Evolutionary conservation across 1,139 yeast genomes (phyloP), one percentile per base, ranked within the genome.

Genomic region (Nakaseomyces delphensis): DNA sequence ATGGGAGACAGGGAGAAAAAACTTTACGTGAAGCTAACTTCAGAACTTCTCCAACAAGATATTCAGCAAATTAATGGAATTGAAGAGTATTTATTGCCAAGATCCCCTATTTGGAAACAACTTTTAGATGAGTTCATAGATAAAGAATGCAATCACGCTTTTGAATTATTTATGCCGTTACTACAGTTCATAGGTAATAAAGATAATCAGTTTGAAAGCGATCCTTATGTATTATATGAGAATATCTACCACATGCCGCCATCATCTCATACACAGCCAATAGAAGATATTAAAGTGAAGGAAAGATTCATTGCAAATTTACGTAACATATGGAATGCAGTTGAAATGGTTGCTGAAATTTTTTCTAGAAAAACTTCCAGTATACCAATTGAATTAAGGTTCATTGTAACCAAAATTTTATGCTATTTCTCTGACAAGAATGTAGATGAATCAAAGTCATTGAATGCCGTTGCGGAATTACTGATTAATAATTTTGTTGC

Each of bases 401-500:
- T 66, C 48, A 66, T 70, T 40, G 74, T 64, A 43, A 56, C 73
- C 47, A 51, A 69, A 58, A 48, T 65, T 33, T 68, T 77, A 54
- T 71, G 71, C 47, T 77, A 77, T 4, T 69, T 76, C 3, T 70
- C 79, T 35, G 62, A 62, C 38, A 60, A 57, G 42, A 48, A 66
- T 33, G 53, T 63, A 1, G 55, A 59, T 20, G 65, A 60, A 29
- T 53, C 55, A 10, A 59, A 60, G 2, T 73, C 76, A 43, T 58
- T 70, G 6, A 71, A 70, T 45, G 69, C 83, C 0, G 67, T 86
- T 35, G 67, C 85, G 48, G 73, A 85, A 29, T 84, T 87, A 47
- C 82, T 86, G 1, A 85, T 91, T 57, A 71, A 94, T 47, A 79
- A 83, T 49, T 66, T 87, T 36, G 66, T 84, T 15, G 83, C 83